These are phyloP conservation scores for Phytophthora multivora DNA, from an alignment of 352 stramenopile genomes.

Conservation along the genomic window DNA sequence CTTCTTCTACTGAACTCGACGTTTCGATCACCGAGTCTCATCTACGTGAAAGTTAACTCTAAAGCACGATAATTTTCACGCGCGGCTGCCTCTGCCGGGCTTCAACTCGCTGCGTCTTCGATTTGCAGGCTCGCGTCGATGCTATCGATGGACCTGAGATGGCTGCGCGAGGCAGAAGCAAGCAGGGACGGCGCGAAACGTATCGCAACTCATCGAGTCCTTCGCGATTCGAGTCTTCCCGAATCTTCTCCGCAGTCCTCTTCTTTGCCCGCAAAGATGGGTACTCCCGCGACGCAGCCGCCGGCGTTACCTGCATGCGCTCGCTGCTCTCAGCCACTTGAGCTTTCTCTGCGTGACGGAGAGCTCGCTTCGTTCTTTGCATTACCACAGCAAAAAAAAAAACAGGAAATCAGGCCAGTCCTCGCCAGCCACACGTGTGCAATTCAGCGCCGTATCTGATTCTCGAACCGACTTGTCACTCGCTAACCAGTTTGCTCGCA, in stretches of 20 bases:
- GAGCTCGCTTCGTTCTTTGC: constrained; percentile 3
- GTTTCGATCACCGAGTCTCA: constrained; percentile 4
- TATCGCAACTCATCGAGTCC: constrained; percentile 24
- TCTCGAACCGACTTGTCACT: constrained; percentile 10
- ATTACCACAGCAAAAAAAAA: constrained; percentile 6
- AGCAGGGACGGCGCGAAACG: constrained; percentile 25
- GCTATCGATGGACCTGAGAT: no score
- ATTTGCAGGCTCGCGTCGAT: constrained; percentile 31
- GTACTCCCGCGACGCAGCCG: constrained; percentile 18
- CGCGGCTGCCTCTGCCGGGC: constrained; percentile 27
- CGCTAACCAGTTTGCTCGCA: constrained; percentile 2
- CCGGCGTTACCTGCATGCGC: constrained; percentile 15
- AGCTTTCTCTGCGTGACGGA: constrained; percentile 16
- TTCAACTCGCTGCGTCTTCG: constrained; percentile 20
- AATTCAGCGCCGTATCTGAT: constrained; percentile 26
- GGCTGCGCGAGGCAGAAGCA: background rate
- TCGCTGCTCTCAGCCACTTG: constrained; percentile 18
- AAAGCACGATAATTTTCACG: constrained; percentile 26
- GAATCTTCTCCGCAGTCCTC: constrained; percentile 16
- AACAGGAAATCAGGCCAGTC: constrained; percentile 21
- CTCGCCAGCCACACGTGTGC: constrained; percentile 12
- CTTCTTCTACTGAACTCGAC: constrained; percentile 59
- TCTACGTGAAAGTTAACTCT: constrained; percentile 1
- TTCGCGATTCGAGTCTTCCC: constrained; percentile 7
- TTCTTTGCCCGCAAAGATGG: constrained; percentile 30